Percentiles rank a stretch among this genome's conserved stretches.
Conservation (phyloP, 2,329 filamentous ascomycete species). For the Apiospora aurea region DNA sequence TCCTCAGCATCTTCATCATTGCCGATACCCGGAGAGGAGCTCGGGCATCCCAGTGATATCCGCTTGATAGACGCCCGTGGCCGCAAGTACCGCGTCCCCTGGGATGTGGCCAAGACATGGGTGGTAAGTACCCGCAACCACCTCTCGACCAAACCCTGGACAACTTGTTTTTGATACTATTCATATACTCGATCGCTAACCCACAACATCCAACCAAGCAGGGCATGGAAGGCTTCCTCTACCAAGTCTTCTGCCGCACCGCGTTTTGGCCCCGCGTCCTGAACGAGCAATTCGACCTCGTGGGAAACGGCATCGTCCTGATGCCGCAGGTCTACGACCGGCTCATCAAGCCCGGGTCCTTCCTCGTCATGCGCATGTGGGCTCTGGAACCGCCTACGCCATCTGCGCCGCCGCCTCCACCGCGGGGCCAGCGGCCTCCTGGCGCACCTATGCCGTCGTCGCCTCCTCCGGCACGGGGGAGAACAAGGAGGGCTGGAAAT, state of each 20-base stretch:
- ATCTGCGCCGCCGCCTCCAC: neutral
- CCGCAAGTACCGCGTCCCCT: neutral
- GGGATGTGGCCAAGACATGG: slow-evolving; percentile 9
- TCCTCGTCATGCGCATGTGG: neutral
- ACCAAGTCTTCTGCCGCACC: neutral
- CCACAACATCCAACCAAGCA: neutral
- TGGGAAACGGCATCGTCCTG: neutral
- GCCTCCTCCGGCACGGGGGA: neutral
- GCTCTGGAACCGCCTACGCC: neutral
- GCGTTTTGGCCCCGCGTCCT: neutral
- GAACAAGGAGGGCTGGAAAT: neutral
- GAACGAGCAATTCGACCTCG: neutral
- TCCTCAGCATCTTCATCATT: neutral
- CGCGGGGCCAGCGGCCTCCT: neutral
- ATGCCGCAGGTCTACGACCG: neutral
- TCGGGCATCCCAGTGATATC: neutral
- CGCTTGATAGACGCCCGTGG: neutral
- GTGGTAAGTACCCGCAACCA: too few species aligned
- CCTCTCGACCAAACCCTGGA: too few species aligned
- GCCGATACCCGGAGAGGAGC: neutral
- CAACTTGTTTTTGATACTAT: too few species aligned
- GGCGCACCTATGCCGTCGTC: too few species aligned
- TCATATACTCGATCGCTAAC: too few species aligned
- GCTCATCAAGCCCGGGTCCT: neutral
- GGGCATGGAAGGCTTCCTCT: neutral